Base-by-base conservation (phyloP, 2,329 filamentous ascomycete genomes). In the Trichophyton equinum region DNA sequence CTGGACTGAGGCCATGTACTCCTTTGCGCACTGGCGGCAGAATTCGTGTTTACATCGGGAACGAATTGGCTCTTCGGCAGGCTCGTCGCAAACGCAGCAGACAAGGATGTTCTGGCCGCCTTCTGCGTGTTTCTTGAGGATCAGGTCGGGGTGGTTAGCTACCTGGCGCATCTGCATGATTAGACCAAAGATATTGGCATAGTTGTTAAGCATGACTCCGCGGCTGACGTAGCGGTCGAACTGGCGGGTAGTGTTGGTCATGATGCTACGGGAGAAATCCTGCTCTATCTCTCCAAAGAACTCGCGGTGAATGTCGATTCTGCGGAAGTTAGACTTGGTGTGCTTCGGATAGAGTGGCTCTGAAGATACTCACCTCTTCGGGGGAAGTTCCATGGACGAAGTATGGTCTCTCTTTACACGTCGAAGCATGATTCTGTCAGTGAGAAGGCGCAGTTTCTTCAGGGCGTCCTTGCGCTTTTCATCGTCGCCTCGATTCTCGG, bases 101-200 rank as follows among this genome's bases (percentile, higher is more conserved):
- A 96, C 85, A 40, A 96, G 78, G 11, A 96, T 81, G 65, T 97
- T 96, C 73, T 96, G 90, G 1, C 91, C 91, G 59, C 88, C 89
- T 66, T 91, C 85, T 2, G 82, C 82, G 64, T 92, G 84, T 76
- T 94, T 96, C 77, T 92, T 95, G 64, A 97, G 76, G 57, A 99
- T 88, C 40, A 99, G 76, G 75, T 99, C 94, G 0, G 94, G 94
- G 71, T 99, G 94, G 66, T 99, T 94, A 6, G 94, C 91, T 27
- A 96, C 89, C 76, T 99, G 94, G 60, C 94, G 87, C 92, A 99
- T 97, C 74, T 96, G 91, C 90, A 97, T 97, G 70, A 99, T 96
- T 60, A 99, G 81, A 70, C 91, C 92, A 69, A 99, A 99, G 65
- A 99, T 97, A 72, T 99, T 99, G 77, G 94, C 94, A 67, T 97